Evolutionary conservation across 1,139 yeast species (phyloP), one percentile per base, ranked within the genome.

Genomic region (Candida smagusa): DNA sequence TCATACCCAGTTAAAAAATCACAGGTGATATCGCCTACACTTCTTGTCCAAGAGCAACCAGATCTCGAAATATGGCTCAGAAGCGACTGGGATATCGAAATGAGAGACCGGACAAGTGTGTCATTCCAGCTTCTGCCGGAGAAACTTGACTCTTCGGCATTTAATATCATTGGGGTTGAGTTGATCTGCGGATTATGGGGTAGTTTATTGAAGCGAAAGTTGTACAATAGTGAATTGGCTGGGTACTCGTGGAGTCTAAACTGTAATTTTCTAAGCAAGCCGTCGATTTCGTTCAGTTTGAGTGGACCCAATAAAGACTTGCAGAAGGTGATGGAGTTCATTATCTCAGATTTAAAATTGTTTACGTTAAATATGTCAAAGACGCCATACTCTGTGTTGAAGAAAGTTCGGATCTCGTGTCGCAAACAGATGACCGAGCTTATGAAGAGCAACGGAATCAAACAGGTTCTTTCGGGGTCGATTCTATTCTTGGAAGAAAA

Each of bases 221-320:
- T 83, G 3, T 81, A 81, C 49, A 67, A 72, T 0, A 68, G 81
- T 0, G 76, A 79, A 40, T 50, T 65, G 19, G 44, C 79, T 9
- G 77, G 79, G 2, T 79, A 68, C 47, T 59, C 74, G 1, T 82
- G 82, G 76, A 78, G 74, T 13, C 43, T 81, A 0, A 63, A 57
- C 29, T 72, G 86, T 0, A 73, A 81, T 3, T 45, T 62, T 16
- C 70, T 72, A 41, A 79, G 81, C 6, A 74, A 69, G 32, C 65
- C 70, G 1, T 70, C 80, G 5, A 51, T 82, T 6, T 55, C 72
- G 0, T 48, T 82, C 28, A 72, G 71, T 4, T 50, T 79, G 1
- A 59, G 71, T 31, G 89, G 89, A 0, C 68, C 73, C 13, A 48
- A 54, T 0, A 55, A 57, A 16, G 74, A 74, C 2, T 58, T 76